Evolutionary conservation across 2,329 filamentous ascomycete genomes (phyloP), one percentile per base, ranked within the genome.

Genomic region (Epicoccum sorghinum): DNA sequence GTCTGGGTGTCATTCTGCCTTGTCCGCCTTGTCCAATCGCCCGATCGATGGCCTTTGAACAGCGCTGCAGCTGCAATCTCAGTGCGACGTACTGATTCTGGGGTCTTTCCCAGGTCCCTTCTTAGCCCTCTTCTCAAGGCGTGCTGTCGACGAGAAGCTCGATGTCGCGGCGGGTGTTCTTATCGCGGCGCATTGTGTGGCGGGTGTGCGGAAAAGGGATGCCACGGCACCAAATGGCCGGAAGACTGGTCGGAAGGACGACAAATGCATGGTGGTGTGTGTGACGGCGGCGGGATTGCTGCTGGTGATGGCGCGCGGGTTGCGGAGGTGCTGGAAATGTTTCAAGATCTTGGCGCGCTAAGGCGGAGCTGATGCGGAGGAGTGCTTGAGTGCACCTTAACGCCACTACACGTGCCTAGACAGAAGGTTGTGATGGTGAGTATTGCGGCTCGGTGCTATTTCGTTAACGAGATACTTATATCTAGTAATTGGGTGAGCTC

Each of bases 131-230:
- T 71, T 71, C 47, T 67, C 59, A 29, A 72, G 32, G 7, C 48
- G 60, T 7, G 66, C 45, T 39, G 71, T 73, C 2, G 70, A 64
- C 39, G 70, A 72, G 59, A 74, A 74, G 39, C 56, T 41, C 1
- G 66, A 64, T 54, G 62, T 58, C 23, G 46, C 37, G 36, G 59
- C 56, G 6, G 55, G 54, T 42, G 47, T 53, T 52, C 44, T 54
- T 53, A 48, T 57, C 14, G 56, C 53, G n/a, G 54, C 39, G 52
- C 56, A 57, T 65, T 59, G 57, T 44, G 58, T 33, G 40, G 55
- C 53, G 5, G 61, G 38, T 35, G 56, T 55, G 22, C 60, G 48
- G 44, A 55, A 55, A 36, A 55, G 18, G 5, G 52, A 41, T 25
- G 52, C 41, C 3, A 57, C 46, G 32, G 46, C 14, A 25, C 50